These are phyloP conservation scores for Globisporangium cederbergense DNA, from an alignment of 352 stramenopile species.

Conservation along the genomic window DNA sequence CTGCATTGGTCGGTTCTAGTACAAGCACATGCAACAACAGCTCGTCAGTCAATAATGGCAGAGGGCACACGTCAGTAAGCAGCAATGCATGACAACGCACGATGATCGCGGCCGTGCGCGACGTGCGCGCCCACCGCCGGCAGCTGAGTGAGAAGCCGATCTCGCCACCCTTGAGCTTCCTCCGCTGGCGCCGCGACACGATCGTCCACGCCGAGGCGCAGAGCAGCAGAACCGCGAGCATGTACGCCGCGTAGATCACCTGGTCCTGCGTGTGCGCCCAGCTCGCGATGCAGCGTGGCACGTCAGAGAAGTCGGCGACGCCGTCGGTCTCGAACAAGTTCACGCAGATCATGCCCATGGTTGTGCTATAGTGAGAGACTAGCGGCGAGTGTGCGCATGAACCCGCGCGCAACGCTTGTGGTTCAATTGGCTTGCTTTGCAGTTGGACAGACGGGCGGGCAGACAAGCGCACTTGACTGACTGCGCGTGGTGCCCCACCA, in stretches of 20 bases:
- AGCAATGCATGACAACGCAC: slow-evolving; percentile 25
- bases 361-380: background rate
- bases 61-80: background rate
- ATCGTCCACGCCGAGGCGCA: slow-evolving; percentile 49
- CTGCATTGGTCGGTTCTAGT: slow-evolving; percentile 73
- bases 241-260: slow-evolving; percentile 46
- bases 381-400: background rate
- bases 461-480: too few species aligned
- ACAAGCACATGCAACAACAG: background rate
- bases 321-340: slow-evolving; percentile 47
- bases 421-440: background rate
- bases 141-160: slow-evolving; percentile 78
- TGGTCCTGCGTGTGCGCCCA: slow-evolving; percentile 78
- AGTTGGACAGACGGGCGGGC: background rate
- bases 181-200: slow-evolving; percentile 51
- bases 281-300: slow-evolving; percentile 62
- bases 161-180: slow-evolving; percentile 50
- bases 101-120: slow-evolving; percentile 63
- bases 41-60: background rate
- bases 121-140: slow-evolving; percentile 75
- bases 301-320: slow-evolving; percentile 16
- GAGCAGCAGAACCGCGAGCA: slow-evolving; percentile 47
- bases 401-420: background rate
- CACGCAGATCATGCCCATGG: slow-evolving; percentile 65
- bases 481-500: background rate